Conservation (phyloP, 2,329 filamentous ascomycete species). For the Colletotrichum sp. region DNA sequence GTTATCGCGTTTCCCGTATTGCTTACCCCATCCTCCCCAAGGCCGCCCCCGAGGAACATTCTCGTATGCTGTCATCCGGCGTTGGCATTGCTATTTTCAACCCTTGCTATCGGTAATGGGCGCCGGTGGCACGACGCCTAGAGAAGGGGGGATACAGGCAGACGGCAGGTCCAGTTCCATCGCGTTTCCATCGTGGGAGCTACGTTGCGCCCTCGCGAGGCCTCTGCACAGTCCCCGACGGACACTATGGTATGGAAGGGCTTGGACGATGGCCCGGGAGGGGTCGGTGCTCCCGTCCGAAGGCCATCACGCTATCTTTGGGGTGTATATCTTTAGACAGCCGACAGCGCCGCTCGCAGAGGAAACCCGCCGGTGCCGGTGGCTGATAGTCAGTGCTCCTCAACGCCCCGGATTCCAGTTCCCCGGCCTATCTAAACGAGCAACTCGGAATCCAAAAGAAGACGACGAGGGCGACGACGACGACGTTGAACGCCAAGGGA, state of each 20-base stretch:
- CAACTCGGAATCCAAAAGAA: not conserved
- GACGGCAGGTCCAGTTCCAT: not conserved
- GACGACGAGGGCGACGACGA: not conserved
- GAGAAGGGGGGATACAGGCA: not conserved
- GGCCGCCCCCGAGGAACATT: not conserved
- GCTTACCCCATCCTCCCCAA: not conserved
- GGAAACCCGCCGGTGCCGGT: not conserved
- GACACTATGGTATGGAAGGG: not conserved
- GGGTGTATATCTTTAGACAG: not conserved
- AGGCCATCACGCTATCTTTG: not conserved
- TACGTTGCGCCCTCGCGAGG: not conserved
- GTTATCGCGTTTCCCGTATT: not conserved
- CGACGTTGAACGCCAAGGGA: not conserved
- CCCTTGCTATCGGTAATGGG: not conserved
- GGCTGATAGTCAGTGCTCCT: not conserved
- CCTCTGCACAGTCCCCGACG: not conserved
- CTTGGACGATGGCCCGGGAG: not conserved
- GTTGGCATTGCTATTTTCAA: conserved; percentile 7
- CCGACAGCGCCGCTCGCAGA: not conserved
- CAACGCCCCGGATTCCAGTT: not conserved
- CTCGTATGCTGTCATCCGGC: conserved; percentile 10
- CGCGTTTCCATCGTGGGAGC: not conserved
- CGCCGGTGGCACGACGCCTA: not conserved
- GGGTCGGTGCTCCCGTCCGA: not conserved
- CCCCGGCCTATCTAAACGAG: not conserved